Evolutionary conservation across 805 yeast genomes (phyloP), one percentile per base, ranked within the genome.

Genomic region (Starmerella cellae): DNA sequence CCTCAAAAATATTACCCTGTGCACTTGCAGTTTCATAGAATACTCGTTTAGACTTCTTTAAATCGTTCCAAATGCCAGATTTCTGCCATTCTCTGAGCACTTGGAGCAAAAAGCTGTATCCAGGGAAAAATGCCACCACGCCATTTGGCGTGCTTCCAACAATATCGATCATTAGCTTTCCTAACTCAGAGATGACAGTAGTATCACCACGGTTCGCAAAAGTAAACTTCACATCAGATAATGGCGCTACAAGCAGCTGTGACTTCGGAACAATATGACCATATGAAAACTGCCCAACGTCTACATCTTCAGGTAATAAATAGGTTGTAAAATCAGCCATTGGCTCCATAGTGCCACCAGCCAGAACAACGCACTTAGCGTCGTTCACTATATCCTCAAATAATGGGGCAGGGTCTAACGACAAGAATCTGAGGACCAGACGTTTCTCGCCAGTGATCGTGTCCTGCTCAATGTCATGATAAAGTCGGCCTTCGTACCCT

Each of bases 281-380:
- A 63, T 95, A 87, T 2, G 77, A 67, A 54, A 82, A 80, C 23
- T 63, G 66, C 21, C 66, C 60, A 8, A 82, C 67, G 34, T 69
- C 50, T 0, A 59, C 54, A 0, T 53, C 42, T 0, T 60, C 48
- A 0, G 94, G 93, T 38, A 82, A 74, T 29, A 85, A 60, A 48
- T 69, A 73, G n/a, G 73, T 64, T 5, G 70, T 60, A 56, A 77
- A 81, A 49, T 87, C 95, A n/a, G 66, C 55, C 27, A 77, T 66
- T 0, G 96, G 96, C 55, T 82, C 88, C 95, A 85, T 83, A 0
- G 97, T 87, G 13, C 97, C 97, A 28, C 97, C 97, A 2, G 95
- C 91, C 2, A 87, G 57, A 2, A 88, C 65, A 0, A 87, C 79
- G 58, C 87, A 78, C 49, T 68, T 68, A 0, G 84, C 68, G 13